Evolutionary conservation across 2,329 filamentous ascomycete species (phyloP), one percentile per base, ranked within the genome.

Genomic region (Tolypocladium endophyticum): DNA sequence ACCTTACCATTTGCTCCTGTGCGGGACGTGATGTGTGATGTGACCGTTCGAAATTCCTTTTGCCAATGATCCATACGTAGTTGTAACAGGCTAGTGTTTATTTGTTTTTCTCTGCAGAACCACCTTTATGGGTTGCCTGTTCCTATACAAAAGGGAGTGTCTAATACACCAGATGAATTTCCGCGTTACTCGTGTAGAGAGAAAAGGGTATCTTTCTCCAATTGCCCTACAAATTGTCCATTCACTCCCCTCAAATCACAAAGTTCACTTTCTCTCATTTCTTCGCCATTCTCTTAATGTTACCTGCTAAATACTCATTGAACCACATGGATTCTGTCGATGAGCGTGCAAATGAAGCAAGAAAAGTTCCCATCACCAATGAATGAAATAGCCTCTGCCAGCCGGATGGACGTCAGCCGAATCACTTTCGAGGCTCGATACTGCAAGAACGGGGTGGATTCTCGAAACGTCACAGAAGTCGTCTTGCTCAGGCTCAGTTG

Each of bases 351-450:
- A 28, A n/a, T 11, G 12, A 4, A 12, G 30, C 3, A 20, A 9
- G 4, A 30, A 52, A 33, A 20, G 3, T 30, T 4, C n/a, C n/a
- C 30, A 35, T 53, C 50, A 53, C 20, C 18, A 35, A 9, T 53
- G 28, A 38, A 52, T 61, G 61, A 61, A 43, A 57, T 58, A 58
- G 30, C 45, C 56, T n/a, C 16, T 38, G 23, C 36, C 58, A 4
- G 54, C 55, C 33, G 58, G 58, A 18, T 59, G 58, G 38, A 55
- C 30, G 14, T 59, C 58, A 18, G 25, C 50, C 36, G 55, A 56
- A 16, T 23, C 30, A 41, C 41, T 38, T 23, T 55, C 52, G 30
- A 59, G 30, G 9, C n/a, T 14, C n/a, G 38, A 30, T 9, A 35
- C 39, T 41, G 52, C 30, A 35, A 55, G 56, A 16, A 56, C 58